Base-by-base conservation (phyloP, 805 yeast genomes). In the Ogataea ganodermae region DNA sequence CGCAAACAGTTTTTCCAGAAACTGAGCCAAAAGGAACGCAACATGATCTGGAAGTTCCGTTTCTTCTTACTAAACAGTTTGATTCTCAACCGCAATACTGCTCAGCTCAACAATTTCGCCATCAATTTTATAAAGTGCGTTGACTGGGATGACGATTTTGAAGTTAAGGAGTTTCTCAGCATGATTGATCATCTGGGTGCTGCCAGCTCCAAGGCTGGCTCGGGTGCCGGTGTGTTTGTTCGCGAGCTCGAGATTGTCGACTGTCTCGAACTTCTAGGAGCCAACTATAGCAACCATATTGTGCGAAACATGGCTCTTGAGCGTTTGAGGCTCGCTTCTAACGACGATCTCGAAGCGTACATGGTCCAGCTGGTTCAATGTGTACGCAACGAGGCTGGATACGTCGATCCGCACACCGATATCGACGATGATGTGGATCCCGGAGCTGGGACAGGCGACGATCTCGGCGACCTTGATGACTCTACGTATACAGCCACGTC, bases 301-400 rank as follows among this genome's bases (percentile, higher is more conserved):
- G 89, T 92, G 12, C 72, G 97, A 39, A 80, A 87, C 5, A 87
- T 88, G 72, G 99, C 99, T 0, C 96, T 92, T 1, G 87, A 88
- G 54, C 70, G 97, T 48, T 70, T 92, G 39, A 78, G 81, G 45
- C 75, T 81, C 50, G 96, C 97, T 0, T 77, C 81, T 28, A 94
- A 89, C 57, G 83, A 79, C 9, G 97, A 92, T 53, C 65, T 94
- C 13, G 84, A 87, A 46, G 72, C 91, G 50, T 94, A 89, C 59
- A 69, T 94, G 53, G 75, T 92, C 46, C 99, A 94, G 66, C 72
- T 92, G 14, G 98, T 92, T 0, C 97, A 91, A 60, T 96, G 96
- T 0, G 77, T 92, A 30, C 85, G 88, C 57, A 89, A 89, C 63
- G 99, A 94, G 59, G 51, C 62, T 2, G 53, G 55, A 24, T 58